A percentile compares a stretch with the other conserved stretches of the same genome.
Evolutionary conservation across 306 rosid species (phyloP).

Genomic region (Morella rubra): DNA sequence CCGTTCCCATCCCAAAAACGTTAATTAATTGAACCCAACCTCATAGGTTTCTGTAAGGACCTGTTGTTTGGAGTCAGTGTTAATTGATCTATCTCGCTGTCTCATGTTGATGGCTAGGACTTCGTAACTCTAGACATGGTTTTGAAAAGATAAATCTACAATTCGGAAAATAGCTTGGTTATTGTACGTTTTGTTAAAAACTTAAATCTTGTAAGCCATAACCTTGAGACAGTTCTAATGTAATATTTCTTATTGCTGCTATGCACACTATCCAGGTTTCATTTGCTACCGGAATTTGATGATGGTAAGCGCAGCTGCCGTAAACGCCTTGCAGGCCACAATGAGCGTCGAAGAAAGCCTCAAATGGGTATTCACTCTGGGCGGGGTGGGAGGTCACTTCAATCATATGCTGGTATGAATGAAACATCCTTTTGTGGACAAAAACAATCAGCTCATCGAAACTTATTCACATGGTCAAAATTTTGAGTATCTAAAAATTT

Average conservation of each 20-base stretch:
- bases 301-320: constrained; percentile 96
- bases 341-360: constrained; percentile 87
- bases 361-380: constrained; percentile 54
- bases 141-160: constrained; percentile 10
- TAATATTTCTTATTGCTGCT: constrained; percentile 27
- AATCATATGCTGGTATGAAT: constrained; percentile 61
- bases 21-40: constrained; percentile 6
- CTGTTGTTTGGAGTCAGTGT: neutral
- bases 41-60: constrained; percentile 6
- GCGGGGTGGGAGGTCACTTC: constrained; percentile 62
- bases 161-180: neutral
- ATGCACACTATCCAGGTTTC: constrained; percentile 61
- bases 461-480: constrained; percentile 15
- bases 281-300: constrained; percentile 87
- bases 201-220: neutral
- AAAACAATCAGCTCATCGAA: neutral
- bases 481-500: neutral
- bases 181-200: neutral
- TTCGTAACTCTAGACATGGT: constrained; percentile 9
- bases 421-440: neutral
- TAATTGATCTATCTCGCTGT: neutral
- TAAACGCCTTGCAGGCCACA: constrained; percentile 90
- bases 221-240: neutral
- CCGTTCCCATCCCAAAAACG: constrained; percentile 1
- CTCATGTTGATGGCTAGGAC: neutral